phyloP scores from a whole-genome alignment of 2,329 filamentous ascomycete species.

The Dendrostoma leiphaemia region DNA sequence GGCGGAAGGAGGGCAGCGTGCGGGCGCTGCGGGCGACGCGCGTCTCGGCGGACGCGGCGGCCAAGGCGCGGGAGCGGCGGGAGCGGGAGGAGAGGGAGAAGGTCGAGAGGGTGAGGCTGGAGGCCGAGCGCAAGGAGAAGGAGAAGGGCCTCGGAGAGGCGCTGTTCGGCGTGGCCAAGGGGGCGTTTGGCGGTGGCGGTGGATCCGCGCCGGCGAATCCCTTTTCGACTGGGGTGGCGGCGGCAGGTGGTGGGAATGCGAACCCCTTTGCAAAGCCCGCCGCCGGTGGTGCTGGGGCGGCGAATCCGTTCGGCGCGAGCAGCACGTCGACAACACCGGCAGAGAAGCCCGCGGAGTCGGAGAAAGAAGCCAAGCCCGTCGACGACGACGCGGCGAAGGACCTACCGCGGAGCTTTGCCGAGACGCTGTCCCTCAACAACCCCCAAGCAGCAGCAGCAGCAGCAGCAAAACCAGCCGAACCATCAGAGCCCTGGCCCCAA shows the following conservation, averaged over 20 bases:
- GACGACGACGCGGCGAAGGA: constrained; percentile 25
- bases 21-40: constrained; percentile 70
- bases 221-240: constrained; percentile 43
- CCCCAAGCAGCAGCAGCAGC: constrained; percentile 36
- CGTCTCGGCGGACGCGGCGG: constrained; percentile 41
- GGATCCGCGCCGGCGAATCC: constrained; percentile 46
- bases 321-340: constrained; percentile 30
- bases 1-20: constrained; percentile 79
- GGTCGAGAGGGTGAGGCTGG: constrained; percentile 30
- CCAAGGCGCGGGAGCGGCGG: constrained; percentile 27
- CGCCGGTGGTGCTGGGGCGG: constrained; percentile 33
- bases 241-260: constrained; percentile 45
- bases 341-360: too few species aligned
- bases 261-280: constrained; percentile 59
- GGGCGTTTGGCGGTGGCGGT: constrained; percentile 32
- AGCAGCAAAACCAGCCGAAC: constrained; percentile 31
- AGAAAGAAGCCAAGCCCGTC: constrained; percentile 18
- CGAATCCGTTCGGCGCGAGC: constrained; percentile 40
- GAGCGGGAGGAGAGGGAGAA: constrained; percentile 33
- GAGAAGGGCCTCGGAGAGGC: constrained; percentile 59
- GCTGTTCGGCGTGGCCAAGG: constrained; percentile 63
- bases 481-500: constrained; percentile 73
- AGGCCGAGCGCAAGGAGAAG: constrained; percentile 23
- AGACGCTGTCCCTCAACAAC: constrained; percentile 73
- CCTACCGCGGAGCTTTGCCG: constrained; percentile 65